Base-by-base conservation (phyloP, 108 stramenopile genomes). In the Cyclostephanos tholiformis region DNA sequence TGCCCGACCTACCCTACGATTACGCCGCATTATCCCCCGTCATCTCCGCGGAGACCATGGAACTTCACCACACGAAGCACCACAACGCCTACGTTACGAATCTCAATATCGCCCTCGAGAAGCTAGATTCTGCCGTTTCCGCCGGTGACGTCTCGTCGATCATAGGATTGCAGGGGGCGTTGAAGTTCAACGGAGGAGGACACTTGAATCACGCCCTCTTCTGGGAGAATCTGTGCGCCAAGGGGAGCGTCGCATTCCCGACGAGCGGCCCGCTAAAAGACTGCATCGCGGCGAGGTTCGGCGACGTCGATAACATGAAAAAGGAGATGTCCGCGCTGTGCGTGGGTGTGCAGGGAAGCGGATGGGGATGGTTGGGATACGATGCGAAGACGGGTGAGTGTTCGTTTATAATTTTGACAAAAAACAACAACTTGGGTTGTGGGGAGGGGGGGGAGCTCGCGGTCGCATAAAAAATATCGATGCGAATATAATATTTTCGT, bases 321-420 rank as follows among this genome's bases (percentile, higher is more conserved):
- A 83, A 77, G 49, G 82, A 93, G 52, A 23, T 95, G 75, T 79
- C 79, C 52, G 91, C 92, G 35, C 67, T 76, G 63, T 88, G 94
- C 17, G 85, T 98, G 73, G 98, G 88, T 44, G 91, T 99, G 55
- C 98, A 99, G 81, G 99, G 99, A 56, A 91, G 89, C 58, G 99
- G 99, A 80, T 99, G 99, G 99, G 97, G 97, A 53, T 99, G 99
- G 99, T 89, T 99, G 35, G 99, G 95, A 9, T 97, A 88, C 70
- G 88, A 99, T 80, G 63, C 85, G 29, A 83, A 80, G 74, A 91
- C 85, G 56, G 89, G 83, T 69, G 51, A 75, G 83, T 43, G 17
- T 22, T 38, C 16, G 41, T 41, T 9, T 41, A 36, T 36, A 36
- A 36, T 36, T 4, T 36, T 36, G 36, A n/a, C n/a, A n/a, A n/a